phyloP scores from a whole-genome alignment of 2,329 filamentous ascomycete genomes.

The Neurospora crassa region DNA sequence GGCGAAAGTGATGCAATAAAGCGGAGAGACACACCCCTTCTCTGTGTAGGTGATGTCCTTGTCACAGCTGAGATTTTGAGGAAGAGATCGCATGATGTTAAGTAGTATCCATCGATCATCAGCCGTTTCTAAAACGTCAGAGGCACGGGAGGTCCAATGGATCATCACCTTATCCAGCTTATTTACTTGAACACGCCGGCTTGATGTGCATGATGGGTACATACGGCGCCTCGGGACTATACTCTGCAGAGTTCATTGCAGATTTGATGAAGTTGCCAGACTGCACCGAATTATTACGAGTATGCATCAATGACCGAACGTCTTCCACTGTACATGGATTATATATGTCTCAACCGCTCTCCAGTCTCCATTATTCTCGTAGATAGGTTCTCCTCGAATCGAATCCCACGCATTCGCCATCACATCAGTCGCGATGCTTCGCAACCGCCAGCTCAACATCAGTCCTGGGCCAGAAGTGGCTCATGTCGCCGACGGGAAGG shows the following conservation, averaged over 20 bases:
- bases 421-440: conserved; percentile 8
- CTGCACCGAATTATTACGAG: neutral
- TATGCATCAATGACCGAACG: neutral
- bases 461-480: conserved; percentile 35
- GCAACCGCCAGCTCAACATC: conserved; percentile 19
- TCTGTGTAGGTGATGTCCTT: neutral
- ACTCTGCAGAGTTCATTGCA: neutral
- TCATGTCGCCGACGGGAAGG: conserved; percentile 41
- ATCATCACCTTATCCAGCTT: neutral
- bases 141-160: neutral
- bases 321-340: neutral
- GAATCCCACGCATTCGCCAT: neutral
- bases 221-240: neutral
- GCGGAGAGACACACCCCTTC: neutral
- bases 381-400: neutral
- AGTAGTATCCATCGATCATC: neutral
- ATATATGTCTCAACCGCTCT: neutral
- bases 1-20: neutral
- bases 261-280: neutral
- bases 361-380: neutral
- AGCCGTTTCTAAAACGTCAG: neutral
- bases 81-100: neutral
- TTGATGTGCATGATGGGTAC: neutral
- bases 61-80: neutral
- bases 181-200: neutral